A percentile compares a stretch with the other conserved stretches of the same genome.
Conservation (phyloP, 1,284 basidiomycete species). For the Ustilago cynodontis region DNA sequence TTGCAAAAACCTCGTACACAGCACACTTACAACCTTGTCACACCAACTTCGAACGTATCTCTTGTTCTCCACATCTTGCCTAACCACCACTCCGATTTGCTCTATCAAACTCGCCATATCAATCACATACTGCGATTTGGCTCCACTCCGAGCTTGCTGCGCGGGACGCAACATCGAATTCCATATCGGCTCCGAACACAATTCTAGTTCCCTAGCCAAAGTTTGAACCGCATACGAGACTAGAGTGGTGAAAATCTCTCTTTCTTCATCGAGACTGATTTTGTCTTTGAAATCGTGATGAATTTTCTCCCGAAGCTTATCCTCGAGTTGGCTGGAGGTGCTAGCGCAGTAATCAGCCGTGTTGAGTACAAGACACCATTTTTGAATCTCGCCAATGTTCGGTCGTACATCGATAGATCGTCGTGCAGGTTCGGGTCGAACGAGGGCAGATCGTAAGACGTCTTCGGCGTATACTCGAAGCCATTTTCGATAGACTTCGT, state of each 20-base stretch:
- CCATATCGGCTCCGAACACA: conserved; percentile 62
- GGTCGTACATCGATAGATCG: conserved; percentile 56
- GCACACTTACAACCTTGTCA: conserved; percentile 61
- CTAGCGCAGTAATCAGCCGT: conserved; percentile 97
- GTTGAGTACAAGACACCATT: conserved; percentile 80
- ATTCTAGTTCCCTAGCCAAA: conserved; percentile 56
- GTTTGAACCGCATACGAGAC: conserved; percentile 57
- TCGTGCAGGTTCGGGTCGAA: conserved; percentile 73
- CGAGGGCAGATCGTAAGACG: conserved; percentile 78
- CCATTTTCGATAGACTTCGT: conserved; percentile 83
- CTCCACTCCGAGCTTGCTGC: conserved; percentile 17
- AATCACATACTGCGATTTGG: conserved; percentile 59
- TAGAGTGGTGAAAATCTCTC: conserved; percentile 78
- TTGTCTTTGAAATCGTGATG: conserved; percentile 79
- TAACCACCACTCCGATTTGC: conserved; percentile 62
- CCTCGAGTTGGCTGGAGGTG: conserved; percentile 91
- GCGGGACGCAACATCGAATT: conserved; percentile 62
- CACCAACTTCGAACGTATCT: conserved; percentile 66
- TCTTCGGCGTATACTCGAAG: conserved; percentile 89
- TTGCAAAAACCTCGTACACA: conserved; percentile 52
- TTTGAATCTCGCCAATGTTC: conserved; percentile 55
- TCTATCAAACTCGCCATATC: conserved; percentile 62
- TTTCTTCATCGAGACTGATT: conserved; percentile 84
- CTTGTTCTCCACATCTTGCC: conserved; percentile 68
- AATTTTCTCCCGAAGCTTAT: conserved; percentile 87